A percentile compares a stretch with the other conserved stretches of the same genome.
phyloP scores from a whole-genome alignment of 768 basidiomycete species.

The Xerocomus brunneocitrinus region DNA sequence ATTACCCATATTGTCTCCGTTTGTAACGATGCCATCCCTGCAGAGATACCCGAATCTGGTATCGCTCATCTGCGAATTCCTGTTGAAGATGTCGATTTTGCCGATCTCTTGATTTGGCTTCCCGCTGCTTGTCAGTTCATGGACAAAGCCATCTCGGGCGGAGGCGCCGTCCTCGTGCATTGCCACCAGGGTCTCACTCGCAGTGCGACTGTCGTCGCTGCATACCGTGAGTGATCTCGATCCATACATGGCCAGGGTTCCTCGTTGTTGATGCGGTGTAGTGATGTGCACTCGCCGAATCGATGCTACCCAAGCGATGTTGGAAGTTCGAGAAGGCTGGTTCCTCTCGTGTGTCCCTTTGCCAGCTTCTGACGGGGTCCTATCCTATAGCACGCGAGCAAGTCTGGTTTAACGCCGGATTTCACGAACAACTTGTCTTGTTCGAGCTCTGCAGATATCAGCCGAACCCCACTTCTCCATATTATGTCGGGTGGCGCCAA shows the following conservation, averaged over 20 bases:
- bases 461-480: conserved; percentile 54
- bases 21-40: conserved; percentile 66
- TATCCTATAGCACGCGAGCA: conserved; percentile 57
- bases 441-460: conserved; percentile 70
- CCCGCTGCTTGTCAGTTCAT: conserved; percentile 67
- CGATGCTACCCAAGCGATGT: conserved; percentile 53
- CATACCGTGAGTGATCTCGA: conserved; percentile 54
- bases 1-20: conserved; percentile 81
- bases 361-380: conserved; percentile 1
- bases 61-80: conserved; percentile 66
- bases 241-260: neutral
- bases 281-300: conserved; percentile 67
- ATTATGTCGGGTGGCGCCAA: conserved; percentile 63
- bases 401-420: conserved; percentile 76
- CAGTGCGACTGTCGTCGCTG: conserved; percentile 67
- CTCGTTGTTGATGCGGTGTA: conserved; percentile 26
- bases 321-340: conserved; percentile 56
- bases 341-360: conserved; percentile 4
- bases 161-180: conserved; percentile 62
- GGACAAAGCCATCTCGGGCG: conserved; percentile 52
- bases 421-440: conserved; percentile 72
- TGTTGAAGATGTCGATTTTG: conserved; percentile 66
- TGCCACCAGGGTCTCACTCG: conserved; percentile 63
- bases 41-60: conserved; percentile 66
- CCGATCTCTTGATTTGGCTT: conserved; percentile 61